Base-by-base conservation (phyloP, 768 basidiomycete genomes). In the Phaeotremella skinneri region DNA sequence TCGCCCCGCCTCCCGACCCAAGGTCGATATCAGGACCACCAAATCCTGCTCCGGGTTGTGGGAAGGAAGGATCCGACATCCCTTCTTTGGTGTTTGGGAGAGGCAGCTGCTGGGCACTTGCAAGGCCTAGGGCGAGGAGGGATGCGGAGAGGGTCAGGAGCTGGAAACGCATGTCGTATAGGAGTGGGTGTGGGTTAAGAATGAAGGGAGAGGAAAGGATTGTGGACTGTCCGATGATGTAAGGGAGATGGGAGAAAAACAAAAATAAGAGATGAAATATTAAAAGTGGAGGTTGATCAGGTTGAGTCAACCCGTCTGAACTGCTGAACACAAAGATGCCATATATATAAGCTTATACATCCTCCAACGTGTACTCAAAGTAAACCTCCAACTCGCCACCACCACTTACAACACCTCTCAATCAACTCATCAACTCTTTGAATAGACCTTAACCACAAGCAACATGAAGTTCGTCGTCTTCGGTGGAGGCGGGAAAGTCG, bases 401-500 rank as follows among this genome's bases (percentile, higher is more conserved):
- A n/a, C n/a, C n/a, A 7, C 34, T 7, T 37, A 37, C 34, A 37
- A 7, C 34, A 37, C 17, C 34, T 17, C 9, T 37, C 34, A 37
- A 37, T 37, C 34, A 37, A 7, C 17, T 37, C n/a, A n/a, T n/a
- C n/a, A n/a, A n/a, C n/a, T n/a, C n/a, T n/a, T n/a, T n/a, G n/a
- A n/a, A n/a, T n/a, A n/a, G n/a, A n/a, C n/a, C n/a, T n/a, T n/a
- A n/a, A n/a, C n/a, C n/a, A 17, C 17, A 37, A 41, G 3, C 23
- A 64, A 39, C 41, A 66, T 69, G 61, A 69, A 64, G 55, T 75
- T 67, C 51, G 43, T 75, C 1, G 62, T 75, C 53, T 61, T 75
- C 55, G 74, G 74, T 45, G 74, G 74, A 26, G 74, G 74, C 13
- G 74, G 74, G 6, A 73, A 73, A 60, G 65, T 83, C 76, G 69